Percentiles rank a stretch among this genome's conserved stretches.
These are phyloP conservation scores for Solanum lycopersicoides DNA, from an alignment of 257 asterid species.

Conservation along the genomic window DNA sequence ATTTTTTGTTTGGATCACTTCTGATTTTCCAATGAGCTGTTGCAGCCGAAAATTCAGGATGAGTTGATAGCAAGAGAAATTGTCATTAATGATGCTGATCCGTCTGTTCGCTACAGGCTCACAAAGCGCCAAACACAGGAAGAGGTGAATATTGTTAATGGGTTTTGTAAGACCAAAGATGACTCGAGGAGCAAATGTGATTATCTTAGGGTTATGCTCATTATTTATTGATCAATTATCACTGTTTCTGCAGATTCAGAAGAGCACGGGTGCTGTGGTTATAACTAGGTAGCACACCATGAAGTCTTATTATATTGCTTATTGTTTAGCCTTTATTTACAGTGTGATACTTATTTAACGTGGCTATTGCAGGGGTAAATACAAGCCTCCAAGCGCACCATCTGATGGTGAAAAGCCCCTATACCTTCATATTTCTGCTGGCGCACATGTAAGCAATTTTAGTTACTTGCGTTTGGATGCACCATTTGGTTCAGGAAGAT, in stretches of 20 bases:
- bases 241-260: constrained; percentile 59
- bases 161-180: background rate
- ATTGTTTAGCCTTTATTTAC: background rate
- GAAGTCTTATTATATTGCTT: background rate
- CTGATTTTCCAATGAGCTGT: background rate
- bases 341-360: constrained; percentile 1
- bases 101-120: constrained; percentile 82
- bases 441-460: constrained; percentile 58
- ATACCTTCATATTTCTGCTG: constrained; percentile 94
- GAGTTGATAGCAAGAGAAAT: constrained; percentile 92
- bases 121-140: constrained; percentile 97
- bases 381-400: constrained; percentile 64
- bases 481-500: background rate
- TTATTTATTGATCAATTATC: constrained; percentile 10
- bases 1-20: background rate
- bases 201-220: background rate
- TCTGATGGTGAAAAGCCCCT: constrained; percentile 82
- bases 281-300: constrained; percentile 63
- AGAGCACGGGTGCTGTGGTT: constrained; percentile 83
- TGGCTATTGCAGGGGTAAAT: constrained; percentile 64
- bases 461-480: background rate
- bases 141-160: constrained; percentile 48
- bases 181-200: background rate
- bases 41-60: constrained; percentile 83
- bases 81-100: constrained; percentile 90